These are phyloP conservation scores for Pseudocercospora eumusae DNA, from an alignment of 2,329 filamentous ascomycete species.

Conservation along the genomic window DNA sequence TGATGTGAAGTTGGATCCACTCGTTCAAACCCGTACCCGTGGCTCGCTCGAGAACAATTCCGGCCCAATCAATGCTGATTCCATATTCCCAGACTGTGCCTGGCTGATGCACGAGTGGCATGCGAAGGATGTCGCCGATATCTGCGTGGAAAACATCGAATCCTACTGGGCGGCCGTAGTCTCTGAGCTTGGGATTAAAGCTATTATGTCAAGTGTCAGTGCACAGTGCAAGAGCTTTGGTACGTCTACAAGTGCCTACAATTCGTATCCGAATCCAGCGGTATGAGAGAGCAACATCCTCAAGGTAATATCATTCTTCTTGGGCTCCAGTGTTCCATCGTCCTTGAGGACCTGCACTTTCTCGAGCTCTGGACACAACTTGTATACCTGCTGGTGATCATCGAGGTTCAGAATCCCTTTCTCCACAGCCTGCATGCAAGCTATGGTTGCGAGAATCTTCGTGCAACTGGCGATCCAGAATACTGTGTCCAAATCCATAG, in stretches of 20 bases:
- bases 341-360: slow-evolving; percentile 45
- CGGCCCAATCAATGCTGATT: slow-evolving; percentile 54
- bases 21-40: slow-evolving; percentile 48
- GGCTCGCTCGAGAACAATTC: slow-evolving; percentile 50
- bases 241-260: slow-evolving; percentile 32
- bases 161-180: slow-evolving; percentile 51
- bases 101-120: slow-evolving; percentile 65
- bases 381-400: slow-evolving; percentile 44
- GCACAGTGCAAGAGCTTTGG: too few relatives aligned
- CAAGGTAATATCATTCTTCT: slow-evolving; percentile 52
- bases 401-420: slow-evolving; percentile 47
- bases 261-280: slow-evolving; percentile 54
- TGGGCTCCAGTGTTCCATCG: slow-evolving; percentile 45
- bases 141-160: slow-evolving; percentile 61
- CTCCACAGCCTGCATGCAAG: slow-evolving; percentile 53
- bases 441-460: slow-evolving; percentile 49
- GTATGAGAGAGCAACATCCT: slow-evolving; percentile 55
- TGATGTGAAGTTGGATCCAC: slow-evolving; percentile 52
- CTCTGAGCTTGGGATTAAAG: slow-evolving; percentile 47
- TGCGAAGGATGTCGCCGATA: slow-evolving; percentile 48
- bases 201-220: slow-evolving; percentile 15
- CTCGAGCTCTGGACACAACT: slow-evolving; percentile 47
- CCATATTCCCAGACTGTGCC: slow-evolving; percentile 63
- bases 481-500: slow-evolving; percentile 59
- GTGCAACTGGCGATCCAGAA: slow-evolving; percentile 62